phyloP scores from a whole-genome alignment of 768 basidiomycete genomes.

The Boletus sensibilis region DNA sequence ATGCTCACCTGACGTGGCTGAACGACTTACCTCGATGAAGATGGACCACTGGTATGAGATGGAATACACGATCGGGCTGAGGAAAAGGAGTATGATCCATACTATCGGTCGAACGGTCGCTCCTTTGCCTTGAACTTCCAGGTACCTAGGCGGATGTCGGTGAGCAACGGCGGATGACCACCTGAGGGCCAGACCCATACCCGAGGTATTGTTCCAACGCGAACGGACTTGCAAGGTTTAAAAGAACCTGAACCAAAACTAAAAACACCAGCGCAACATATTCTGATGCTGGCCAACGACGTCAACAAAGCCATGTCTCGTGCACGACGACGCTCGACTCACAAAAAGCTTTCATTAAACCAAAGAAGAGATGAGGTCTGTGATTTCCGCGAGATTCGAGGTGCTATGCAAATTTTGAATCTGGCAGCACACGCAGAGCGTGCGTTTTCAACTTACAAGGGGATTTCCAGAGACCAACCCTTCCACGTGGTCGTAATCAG shows the following conservation, averaged over 20 bases:
- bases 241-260: not conserved
- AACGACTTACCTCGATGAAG: conserved; percentile 30
- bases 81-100: conserved; percentile 57
- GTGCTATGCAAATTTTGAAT: not conserved
- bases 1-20: not conserved
- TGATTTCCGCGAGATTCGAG: not conserved
- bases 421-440: not conserved
- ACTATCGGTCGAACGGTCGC: conserved; percentile 61
- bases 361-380: not conserved
- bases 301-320: not conserved
- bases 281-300: not conserved
- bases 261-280: not conserved
- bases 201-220: conserved; percentile 7
- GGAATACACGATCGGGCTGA: conserved; percentile 44
- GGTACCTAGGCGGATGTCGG: conserved; percentile 39
- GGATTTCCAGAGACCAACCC: conserved; percentile 32
- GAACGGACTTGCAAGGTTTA: conserved; percentile 3
- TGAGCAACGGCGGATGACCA: not conserved
- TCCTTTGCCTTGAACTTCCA: conserved; percentile 52
- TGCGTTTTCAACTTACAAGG: conserved; percentile 22
- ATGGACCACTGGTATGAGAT: conserved; percentile 53
- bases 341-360: conserved; percentile 5
- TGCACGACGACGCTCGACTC: not conserved
- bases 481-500: conserved; percentile 44
- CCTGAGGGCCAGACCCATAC: not conserved